Base-by-base conservation (phyloP, 2,329 filamentous ascomycete species). In the Colletotrichum destructivum region DNA sequence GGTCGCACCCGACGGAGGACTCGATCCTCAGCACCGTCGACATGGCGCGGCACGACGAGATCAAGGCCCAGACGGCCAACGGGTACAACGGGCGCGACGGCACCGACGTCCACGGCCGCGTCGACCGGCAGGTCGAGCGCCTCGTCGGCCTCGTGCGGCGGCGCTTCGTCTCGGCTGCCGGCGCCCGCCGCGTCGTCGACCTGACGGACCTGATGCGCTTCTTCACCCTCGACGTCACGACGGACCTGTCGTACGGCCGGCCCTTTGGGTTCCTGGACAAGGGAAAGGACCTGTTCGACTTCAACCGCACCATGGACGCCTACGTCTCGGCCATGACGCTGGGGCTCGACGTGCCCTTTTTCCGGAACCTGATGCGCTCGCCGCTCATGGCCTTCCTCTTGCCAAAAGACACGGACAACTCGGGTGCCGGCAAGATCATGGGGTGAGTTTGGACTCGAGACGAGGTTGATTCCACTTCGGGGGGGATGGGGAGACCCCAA, bases 211-310 rank as follows among this genome's bases (percentile, higher is more conserved):
- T 69, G 16, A n/a, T 61, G 1, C 21, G 23, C 12, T 74, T 44
- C 12, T 42, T 71, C 8, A 63, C 62, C 26, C 60, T 80, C 26
- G 77, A 79, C 23, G 74, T 75, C 11, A 75, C 79, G 44, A 78
- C 76, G 1, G 64, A 69, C 8, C 56, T 77, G 6, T 74, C 75
- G 0, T 78, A 74, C 47, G 76, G 77, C n/a, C 51, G 75, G 42
- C 69, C 74, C 1, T 79, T 79, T 67, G 77, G 77, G 0, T 76
- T 75, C 52, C 47, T 79, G 0, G 66, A 76, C n/a, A 69, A 70
- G 9, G 75, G 77, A 26, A 55, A 49, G 2, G 76, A 78, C 60
- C 40, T 78, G 9, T 76, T 73, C 35, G 72, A 67, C 1, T 78
- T 75, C 71, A 70, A 26, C 72, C 5, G 61, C 42, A 40, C 62